Percentiles rank a stretch among this genome's conserved stretches.
These are phyloP conservation scores for Fabrea salina DNA, from an alignment of 169 alveolate species.

Conservation along the genomic window DNA sequence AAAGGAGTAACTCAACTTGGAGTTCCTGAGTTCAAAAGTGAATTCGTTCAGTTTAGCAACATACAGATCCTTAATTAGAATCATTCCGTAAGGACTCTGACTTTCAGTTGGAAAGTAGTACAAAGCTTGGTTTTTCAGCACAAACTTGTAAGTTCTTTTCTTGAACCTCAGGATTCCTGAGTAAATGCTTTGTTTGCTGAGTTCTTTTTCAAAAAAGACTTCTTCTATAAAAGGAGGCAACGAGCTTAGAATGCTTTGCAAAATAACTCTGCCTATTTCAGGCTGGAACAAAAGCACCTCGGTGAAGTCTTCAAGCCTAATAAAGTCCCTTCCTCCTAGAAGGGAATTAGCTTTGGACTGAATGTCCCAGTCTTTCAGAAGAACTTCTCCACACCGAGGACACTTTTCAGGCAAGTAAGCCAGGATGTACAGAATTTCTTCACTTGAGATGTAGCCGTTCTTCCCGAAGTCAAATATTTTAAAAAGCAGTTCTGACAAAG, in stretches of 20 bases:
- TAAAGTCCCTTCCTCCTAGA: neutral
- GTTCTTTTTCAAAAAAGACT: neutral
- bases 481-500: neutral
- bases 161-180: neutral
- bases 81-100: neutral
- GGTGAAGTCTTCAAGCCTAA: neutral
- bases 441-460: neutral
- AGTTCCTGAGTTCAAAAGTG: neutral
- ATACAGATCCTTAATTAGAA: neutral
- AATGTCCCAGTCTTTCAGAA: neutral
- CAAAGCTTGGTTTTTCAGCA: neutral
- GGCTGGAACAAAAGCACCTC: neutral
- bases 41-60: neutral
- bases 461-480: neutral
- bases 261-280: neutral
- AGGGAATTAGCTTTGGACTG: neutral
- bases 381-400: neutral
- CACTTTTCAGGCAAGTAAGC: neutral
- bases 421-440: neutral
- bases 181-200: neutral
- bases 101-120: neutral
- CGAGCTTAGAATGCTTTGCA: neutral
- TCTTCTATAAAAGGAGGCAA: neutral
- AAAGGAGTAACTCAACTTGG: neutral
- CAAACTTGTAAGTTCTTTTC: neutral